A percentile compares a stretch with the other conserved stretches of the same genome.
phyloP scores from a whole-genome alignment of 306 rosid species.

The Trifolium repens region DNA sequence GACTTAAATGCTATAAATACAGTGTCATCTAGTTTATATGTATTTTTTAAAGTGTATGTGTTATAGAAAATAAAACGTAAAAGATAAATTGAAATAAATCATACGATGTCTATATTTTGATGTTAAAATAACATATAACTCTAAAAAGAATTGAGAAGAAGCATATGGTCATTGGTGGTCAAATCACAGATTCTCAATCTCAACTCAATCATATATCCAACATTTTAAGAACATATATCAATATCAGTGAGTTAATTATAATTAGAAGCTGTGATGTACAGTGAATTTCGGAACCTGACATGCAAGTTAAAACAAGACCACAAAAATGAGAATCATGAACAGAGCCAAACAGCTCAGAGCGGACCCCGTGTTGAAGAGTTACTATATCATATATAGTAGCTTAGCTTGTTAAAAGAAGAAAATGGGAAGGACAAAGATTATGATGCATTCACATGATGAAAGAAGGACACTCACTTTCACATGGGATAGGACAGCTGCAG shows the following conservation, averaged over 20 bases:
- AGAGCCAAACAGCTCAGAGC: slow-evolving; percentile 11
- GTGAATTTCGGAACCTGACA: background rate
- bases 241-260: background rate
- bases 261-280: background rate
- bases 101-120: too few relatives aligned
- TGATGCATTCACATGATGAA: slow-evolving; percentile 41
- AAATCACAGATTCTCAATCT: background rate
- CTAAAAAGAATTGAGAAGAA: background rate
- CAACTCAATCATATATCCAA: background rate
- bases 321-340: slow-evolving; percentile 14
- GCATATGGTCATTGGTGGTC: background rate
- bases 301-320: background rate
- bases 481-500: slow-evolving; percentile 43
- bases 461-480: slow-evolving; percentile 34
- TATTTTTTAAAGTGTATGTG: too few relatives aligned
- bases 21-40: too few relatives aligned
- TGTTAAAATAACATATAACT: too few relatives aligned
- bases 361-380: slow-evolving; percentile 29
- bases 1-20: too few relatives aligned
- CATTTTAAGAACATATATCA: background rate
- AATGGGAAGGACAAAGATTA: slow-evolving; percentile 34
- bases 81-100: too few relatives aligned
- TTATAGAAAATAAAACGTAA: too few relatives aligned
- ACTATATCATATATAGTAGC: background rate
- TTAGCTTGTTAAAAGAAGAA: background rate